phyloP scores from a whole-genome alignment of 495 filamentous ascomycete species.

The Tirmania nivea region DNA sequence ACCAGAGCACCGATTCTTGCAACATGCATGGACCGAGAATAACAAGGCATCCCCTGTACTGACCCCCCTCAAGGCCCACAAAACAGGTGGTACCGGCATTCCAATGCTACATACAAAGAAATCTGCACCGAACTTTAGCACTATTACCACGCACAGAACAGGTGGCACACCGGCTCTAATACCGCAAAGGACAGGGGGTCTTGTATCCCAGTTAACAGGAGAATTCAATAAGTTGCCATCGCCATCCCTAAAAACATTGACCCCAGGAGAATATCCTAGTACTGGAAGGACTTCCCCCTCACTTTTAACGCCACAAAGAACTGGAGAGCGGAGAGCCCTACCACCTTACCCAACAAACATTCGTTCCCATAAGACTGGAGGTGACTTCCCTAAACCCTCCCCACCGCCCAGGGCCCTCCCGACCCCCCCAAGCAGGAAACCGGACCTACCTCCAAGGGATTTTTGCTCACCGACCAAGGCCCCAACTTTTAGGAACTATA shows the following conservation, averaged over 20 bases:
- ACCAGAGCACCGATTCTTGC: background rate
- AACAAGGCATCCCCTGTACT: background rate
- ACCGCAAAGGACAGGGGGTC: background rate
- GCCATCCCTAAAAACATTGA: background rate
- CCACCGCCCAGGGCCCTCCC: constrained; percentile 20
- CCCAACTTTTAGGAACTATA: background rate
- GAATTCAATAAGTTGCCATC: background rate
- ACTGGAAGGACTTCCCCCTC: constrained; percentile 1
- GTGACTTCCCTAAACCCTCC: constrained; percentile 12
- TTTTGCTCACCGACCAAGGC: background rate
- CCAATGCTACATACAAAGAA: no score
- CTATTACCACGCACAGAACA: background rate
- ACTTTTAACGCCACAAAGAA: constrained; percentile 17
- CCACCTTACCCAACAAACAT: constrained; percentile 2
- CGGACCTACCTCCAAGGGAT: background rate
- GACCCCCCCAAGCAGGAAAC: constrained; percentile 4
- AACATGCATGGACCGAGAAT: background rate
- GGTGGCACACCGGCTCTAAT: background rate
- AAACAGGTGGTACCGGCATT: constrained; percentile 18
- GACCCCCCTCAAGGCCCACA: constrained; percentile 19
- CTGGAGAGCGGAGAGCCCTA: background rate
- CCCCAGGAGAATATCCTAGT: background rate
- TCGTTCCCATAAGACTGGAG: constrained; percentile 1
- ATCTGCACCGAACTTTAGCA: no score
- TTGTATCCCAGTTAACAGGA: background rate